Percentiles rank a stretch among this genome's conserved stretches.
Evolutionary conservation across 1,139 yeast genomes (phyloP).

Genomic region (Entelexis paramagnoliae): DNA sequence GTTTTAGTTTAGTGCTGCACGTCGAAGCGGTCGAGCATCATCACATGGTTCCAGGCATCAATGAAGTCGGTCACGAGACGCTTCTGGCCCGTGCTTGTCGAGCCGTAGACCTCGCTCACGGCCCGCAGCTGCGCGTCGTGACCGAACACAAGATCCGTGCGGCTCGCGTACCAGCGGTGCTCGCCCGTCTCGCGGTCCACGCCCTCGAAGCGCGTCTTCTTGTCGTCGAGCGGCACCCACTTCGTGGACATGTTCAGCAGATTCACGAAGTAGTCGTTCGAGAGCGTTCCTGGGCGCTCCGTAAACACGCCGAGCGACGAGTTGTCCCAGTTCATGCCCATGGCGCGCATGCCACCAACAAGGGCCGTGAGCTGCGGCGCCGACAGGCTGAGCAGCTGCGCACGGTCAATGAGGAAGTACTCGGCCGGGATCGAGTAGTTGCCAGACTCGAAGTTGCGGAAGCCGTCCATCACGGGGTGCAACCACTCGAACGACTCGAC

Average conservation of each 20-base stretch:
- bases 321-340: conserved; percentile 21
- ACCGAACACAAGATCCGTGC: conserved; percentile 19
- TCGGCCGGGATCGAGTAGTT: conserved; percentile 19
- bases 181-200: conserved; percentile 18
- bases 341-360: conserved; percentile 20
- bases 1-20: neutral
- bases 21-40: conserved; percentile 23
- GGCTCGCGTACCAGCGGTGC: conserved; percentile 20
- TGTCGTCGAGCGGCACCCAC: conserved; percentile 20
- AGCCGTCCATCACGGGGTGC: conserved; percentile 22
- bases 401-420: conserved; percentile 21
- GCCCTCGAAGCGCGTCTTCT: conserved; percentile 20
- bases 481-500: conserved; percentile 20
- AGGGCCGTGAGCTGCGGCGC: conserved; percentile 21
- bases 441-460: conserved; percentile 20
- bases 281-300: conserved; percentile 13
- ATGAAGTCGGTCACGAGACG: conserved; percentile 20
- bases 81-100: conserved; percentile 11
- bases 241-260: conserved; percentile 16
- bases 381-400: conserved; percentile 18
- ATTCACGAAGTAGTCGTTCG: conserved; percentile 21
- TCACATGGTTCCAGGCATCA: conserved; percentile 21
- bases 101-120: conserved; percentile 19
- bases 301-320: conserved; percentile 19
- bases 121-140: conserved; percentile 20